Percentiles rank a stretch among this genome's conserved stretches.
Conservation (phyloP, 2,329 filamentous ascomycete species). For the Fusarium penzigii region DNA sequence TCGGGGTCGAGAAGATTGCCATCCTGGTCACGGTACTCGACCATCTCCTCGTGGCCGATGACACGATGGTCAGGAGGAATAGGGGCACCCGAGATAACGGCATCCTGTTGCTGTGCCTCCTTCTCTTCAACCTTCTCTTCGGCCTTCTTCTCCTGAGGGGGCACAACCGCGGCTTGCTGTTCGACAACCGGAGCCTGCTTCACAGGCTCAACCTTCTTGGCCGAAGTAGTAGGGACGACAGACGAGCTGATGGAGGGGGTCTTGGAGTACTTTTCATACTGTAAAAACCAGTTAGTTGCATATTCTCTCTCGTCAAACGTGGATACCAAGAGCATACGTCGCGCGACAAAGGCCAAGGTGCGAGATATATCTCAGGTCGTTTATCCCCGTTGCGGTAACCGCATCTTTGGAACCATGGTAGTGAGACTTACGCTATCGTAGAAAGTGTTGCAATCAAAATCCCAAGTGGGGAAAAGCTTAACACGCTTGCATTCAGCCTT, state of each 20-base stretch:
- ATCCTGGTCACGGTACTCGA: constrained; percentile 94
- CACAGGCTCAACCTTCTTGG: constrained; percentile 22
- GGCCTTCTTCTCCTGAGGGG: background rate
- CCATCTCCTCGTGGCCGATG: constrained; percentile 68
- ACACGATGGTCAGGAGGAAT: constrained; percentile 51
- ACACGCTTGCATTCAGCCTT: constrained; percentile 81
- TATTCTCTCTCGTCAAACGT: background rate
- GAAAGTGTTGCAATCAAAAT: constrained; percentile 98
- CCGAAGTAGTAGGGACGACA: constrained; percentile 32
- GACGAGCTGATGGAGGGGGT: constrained; percentile 25
- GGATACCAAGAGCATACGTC: background rate
- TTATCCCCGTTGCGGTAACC: constrained; percentile 8
- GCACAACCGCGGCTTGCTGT: background rate
- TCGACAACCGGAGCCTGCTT: constrained; percentile 5
- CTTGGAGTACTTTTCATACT: constrained; percentile 52
- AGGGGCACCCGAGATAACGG: constrained; percentile 51
- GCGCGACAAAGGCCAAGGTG: background rate
- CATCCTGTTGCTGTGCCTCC: constrained; percentile 31
- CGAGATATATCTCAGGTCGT: constrained; percentile 6
- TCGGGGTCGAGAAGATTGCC: constrained; percentile 85
- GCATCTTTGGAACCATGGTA: background rate
- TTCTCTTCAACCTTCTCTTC: constrained; percentile 22
- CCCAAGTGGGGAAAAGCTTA: constrained; percentile 88
- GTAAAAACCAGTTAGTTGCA: constrained; percentile 19
- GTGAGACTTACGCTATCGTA: constrained; percentile 72